Percentiles rank a stretch among this genome's conserved stretches.
Evolutionary conservation across 139 green algal genomes (phyloP).

Genomic region (Chloropicon primus): DNA sequence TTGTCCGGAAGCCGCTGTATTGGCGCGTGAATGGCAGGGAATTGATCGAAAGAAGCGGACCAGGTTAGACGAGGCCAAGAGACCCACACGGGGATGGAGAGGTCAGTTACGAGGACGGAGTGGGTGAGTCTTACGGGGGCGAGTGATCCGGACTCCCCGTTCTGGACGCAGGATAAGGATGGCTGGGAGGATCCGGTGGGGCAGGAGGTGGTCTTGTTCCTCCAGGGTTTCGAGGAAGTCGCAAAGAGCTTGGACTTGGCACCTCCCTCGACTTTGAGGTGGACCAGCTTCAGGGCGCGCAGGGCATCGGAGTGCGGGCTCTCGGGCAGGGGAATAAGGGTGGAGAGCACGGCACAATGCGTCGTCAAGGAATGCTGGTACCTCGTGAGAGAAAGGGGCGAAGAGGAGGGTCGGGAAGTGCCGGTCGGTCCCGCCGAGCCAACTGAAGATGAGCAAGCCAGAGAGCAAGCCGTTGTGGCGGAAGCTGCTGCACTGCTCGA

Average conservation of each 20-base stretch:
- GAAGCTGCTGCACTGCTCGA: no score
- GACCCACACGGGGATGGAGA: not conserved
- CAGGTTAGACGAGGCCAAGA: no score
- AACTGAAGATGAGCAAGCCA: no score
- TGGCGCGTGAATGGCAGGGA: no score
- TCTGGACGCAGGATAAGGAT: not conserved
- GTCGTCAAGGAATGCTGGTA: not conserved
- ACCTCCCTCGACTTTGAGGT: not conserved
- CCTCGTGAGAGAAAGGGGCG: not conserved
- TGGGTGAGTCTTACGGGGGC: not conserved
- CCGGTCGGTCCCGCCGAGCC: no score
- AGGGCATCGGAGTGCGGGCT: not conserved
- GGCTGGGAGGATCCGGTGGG: not conserved
- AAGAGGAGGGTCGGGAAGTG: no score
- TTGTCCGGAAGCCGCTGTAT: no score
- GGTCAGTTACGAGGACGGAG: not conserved
- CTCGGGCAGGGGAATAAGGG: not conserved
- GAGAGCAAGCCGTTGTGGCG: no score
- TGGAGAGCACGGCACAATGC: not conserved
- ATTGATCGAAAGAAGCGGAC: no score
- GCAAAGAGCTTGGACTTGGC: not conserved
- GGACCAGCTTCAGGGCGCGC: not conserved
- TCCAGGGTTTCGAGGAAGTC: not conserved
- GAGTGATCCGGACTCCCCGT: not conserved
- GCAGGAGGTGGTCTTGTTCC: not conserved